Evolutionary conservation across 2,329 filamentous ascomycete species (phyloP).

Genomic region (Colletotrichum sp.): DNA sequence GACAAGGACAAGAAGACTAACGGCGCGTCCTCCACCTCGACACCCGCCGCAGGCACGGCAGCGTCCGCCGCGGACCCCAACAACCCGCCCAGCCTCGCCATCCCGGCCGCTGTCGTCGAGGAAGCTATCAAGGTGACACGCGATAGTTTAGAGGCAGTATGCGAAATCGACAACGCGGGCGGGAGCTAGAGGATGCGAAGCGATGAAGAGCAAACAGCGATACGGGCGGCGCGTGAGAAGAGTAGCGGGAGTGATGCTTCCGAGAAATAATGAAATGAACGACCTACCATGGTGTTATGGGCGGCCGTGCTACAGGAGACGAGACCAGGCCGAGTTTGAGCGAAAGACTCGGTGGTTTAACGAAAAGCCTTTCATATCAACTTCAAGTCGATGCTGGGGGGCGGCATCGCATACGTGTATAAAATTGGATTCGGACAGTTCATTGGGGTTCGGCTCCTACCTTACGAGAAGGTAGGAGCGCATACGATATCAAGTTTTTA

Average conservation of each 20-base stretch:
- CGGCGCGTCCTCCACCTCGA: constrained; percentile 3
- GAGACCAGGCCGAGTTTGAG: background rate
- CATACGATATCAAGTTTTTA: constrained; percentile 4
- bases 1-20: constrained; percentile 18
- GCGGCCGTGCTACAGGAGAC: background rate
- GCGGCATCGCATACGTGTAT: background rate
- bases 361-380: background rate
- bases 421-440: background rate
- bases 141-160: constrained; percentile 61
- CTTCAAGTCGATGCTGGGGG: background rate
- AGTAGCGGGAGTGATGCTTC: background rate
- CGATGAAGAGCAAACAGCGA: background rate
- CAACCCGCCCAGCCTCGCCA: constrained; percentile 49
- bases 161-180: constrained; percentile 36
- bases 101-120: constrained; percentile 65
- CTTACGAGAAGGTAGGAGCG: background rate
- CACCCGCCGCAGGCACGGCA: background rate
- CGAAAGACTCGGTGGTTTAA: background rate
- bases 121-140: constrained; percentile 66
- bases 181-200: background rate
- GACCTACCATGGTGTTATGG: background rate
- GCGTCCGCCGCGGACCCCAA: constrained; percentile 20
- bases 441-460: background rate
- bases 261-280: background rate
- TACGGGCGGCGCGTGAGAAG: background rate